Evolutionary conservation across 371 early-diverging fungal genomes (phyloP), one percentile per base, ranked within the genome.

Genomic region (Mortierella sp.): DNA sequence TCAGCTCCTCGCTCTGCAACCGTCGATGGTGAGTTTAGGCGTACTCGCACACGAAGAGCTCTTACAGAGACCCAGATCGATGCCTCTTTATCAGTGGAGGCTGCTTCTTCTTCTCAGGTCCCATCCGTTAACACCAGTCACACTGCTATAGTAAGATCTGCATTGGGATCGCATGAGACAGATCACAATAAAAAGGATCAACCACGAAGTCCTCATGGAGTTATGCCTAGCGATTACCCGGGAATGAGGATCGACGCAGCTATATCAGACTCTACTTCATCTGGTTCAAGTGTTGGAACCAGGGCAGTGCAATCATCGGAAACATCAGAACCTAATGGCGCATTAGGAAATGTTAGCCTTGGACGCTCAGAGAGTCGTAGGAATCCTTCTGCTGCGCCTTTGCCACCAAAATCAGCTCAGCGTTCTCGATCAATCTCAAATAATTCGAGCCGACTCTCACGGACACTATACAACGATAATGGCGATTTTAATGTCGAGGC

Each of bases 381-480:
- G 40, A 70, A 51, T 51, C n/a, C 66, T n/a, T 24, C 63, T 6
- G 70, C 66, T 51, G 78, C 64, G 20, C 81, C 81, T 12, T 43
- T 75, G 40, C 83, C 83, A 63, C 73, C 76, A 22, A 81, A 81
- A 60, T 81, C 83, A 5, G 83, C 76, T 35, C 83, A 81, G 26
- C 73, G 83, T 3, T 72, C 81, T 8, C 65, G 81, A 37, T 81
- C 81, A 24, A 72, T 81, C 32, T 81, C 83, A 11, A 64, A 62
- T 24, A 60, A 58, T 26, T 72, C 80, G 11, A 60, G 55, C 3
- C 66, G 73, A 30, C 47, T 60, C 26, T 39, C 76, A 12, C 61
- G 63, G 18, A 47, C 61, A 10, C 12, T 43, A 12, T 40, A 60
- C 12, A 43, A 28, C 24, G 73, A 81, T 0, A 62, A 66, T 64